Conservation (phyloP, 495 filamentous ascomycete genomes). For the Xanthoparmelia taractica region DNA sequence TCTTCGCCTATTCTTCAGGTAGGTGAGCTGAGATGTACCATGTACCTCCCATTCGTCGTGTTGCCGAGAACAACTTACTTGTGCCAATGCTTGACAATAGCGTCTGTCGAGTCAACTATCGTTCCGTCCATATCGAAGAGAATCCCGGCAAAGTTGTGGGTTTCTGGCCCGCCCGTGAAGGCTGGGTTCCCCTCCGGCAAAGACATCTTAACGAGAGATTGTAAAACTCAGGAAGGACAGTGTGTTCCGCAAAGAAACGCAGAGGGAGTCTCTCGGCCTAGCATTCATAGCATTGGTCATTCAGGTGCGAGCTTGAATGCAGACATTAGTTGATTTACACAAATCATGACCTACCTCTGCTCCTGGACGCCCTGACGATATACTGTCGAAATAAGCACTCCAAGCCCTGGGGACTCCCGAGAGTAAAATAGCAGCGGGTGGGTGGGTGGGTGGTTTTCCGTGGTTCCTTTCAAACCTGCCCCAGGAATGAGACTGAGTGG, state of each 20-base stretch:
- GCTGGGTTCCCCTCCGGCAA: constrained; percentile 20
- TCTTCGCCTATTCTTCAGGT: constrained; percentile 64
- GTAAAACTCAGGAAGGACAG: no score
- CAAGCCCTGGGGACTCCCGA: background rate
- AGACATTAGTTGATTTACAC: background rate
- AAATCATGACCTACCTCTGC: background rate
- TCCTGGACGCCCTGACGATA: background rate
- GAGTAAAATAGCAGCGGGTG: background rate
- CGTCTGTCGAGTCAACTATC: constrained; percentile 70
- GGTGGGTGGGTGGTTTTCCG: no score
- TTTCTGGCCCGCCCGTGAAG: constrained; percentile 54
- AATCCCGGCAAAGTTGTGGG: constrained; percentile 62
- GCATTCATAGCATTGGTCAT: background rate
- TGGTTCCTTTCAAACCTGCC: background rate
- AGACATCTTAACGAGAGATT: constrained; percentile 9
- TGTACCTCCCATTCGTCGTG: background rate
- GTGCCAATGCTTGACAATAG: constrained; percentile 90
- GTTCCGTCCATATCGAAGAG: constrained; percentile 67
- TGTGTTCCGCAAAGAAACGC: background rate
- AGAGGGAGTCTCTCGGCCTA: background rate
- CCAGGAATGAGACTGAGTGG: background rate
- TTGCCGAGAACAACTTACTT: constrained; percentile 44
- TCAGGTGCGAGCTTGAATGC: background rate
- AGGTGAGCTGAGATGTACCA: constrained; percentile 8
- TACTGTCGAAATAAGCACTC: background rate